phyloP scores from a whole-genome alignment of 2,329 filamentous ascomycete species.

The Myriosclerotinia curreyana region DNA sequence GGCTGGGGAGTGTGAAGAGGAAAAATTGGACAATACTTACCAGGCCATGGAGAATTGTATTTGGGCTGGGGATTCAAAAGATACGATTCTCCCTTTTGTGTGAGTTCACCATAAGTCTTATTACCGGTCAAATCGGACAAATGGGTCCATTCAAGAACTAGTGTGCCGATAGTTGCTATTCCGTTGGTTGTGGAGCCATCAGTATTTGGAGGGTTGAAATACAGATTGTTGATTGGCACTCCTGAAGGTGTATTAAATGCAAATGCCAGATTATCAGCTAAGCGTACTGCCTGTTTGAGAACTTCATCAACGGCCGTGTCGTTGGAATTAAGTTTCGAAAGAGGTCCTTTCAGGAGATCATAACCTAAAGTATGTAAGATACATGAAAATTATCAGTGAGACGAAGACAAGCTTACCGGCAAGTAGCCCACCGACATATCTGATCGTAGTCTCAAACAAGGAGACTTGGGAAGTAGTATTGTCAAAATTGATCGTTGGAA shows the following conservation, averaged over 20 bases:
- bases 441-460: slow-evolving; percentile 87
- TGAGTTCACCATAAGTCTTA: slow-evolving; percentile 60
- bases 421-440: slow-evolving; percentile 77
- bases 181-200: slow-evolving; percentile 60
- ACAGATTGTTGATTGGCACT: slow-evolving; percentile 67
- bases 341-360: slow-evolving; percentile 68
- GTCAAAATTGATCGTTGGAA: slow-evolving; percentile 69
- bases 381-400: neutral
- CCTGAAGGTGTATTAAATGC: slow-evolving; percentile 76
- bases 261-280: slow-evolving; percentile 71
- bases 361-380: slow-evolving; percentile 47
- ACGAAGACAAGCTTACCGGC: slow-evolving; percentile 54
- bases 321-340: slow-evolving; percentile 50
- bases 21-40: neutral
- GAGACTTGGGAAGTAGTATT: slow-evolving; percentile 59
- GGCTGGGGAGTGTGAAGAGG: neutral
- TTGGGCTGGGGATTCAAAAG: slow-evolving; percentile 64
- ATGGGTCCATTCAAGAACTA: slow-evolving; percentile 81
- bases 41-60: slow-evolving; percentile 68
- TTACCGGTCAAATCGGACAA: slow-evolving; percentile 73
- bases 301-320: slow-evolving; percentile 51
- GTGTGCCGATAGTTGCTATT: slow-evolving; percentile 71
- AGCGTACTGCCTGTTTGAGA: slow-evolving; percentile 61
- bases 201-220: slow-evolving; percentile 53
- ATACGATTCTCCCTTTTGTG: slow-evolving; percentile 65